Evolutionary conservation across 352 stramenopile genomes (phyloP).

Genomic region (Plasmopara viticola): DNA sequence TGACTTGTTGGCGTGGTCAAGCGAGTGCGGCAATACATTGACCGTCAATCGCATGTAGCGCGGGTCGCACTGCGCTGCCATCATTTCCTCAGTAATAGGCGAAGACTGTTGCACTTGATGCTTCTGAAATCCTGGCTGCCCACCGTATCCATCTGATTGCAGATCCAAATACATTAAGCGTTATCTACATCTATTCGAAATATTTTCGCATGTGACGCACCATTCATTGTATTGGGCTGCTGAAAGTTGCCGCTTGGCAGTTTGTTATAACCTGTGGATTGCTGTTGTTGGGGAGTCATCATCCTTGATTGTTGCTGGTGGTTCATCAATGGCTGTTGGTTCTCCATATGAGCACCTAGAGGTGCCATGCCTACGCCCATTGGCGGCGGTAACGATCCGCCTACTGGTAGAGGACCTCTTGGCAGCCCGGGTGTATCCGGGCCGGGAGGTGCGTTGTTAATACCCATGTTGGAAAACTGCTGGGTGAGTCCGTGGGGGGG

Average conservation of each 20-base stretch:
- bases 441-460: constrained; percentile 37
- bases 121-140: constrained; percentile 31
- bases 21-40: constrained; percentile 65
- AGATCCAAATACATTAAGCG: not conserved
- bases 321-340: constrained; percentile 24
- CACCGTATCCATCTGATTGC: constrained; percentile 45
- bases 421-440: constrained; percentile 13
- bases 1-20: constrained; percentile 78
- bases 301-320: constrained; percentile 8
- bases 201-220: constrained; percentile 25
- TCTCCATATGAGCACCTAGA: constrained; percentile 11
- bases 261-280: constrained; percentile 22
- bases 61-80: constrained; percentile 64
- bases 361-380: constrained; percentile 29
- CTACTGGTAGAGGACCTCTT: constrained; percentile 7
- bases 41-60: constrained; percentile 84
- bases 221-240: constrained; percentile 69
- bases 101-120: constrained; percentile 49
- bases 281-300: constrained; percentile 1
- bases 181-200: not conserved
- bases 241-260: constrained; percentile 78
- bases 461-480: constrained; percentile 67
- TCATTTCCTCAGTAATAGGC: constrained; percentile 58
- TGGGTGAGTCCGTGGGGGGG: constrained; percentile 30
- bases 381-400: constrained; percentile 3